Base-by-base conservation (phyloP, 768 basidiomycete genomes). In the Suillus weaverae region DNA sequence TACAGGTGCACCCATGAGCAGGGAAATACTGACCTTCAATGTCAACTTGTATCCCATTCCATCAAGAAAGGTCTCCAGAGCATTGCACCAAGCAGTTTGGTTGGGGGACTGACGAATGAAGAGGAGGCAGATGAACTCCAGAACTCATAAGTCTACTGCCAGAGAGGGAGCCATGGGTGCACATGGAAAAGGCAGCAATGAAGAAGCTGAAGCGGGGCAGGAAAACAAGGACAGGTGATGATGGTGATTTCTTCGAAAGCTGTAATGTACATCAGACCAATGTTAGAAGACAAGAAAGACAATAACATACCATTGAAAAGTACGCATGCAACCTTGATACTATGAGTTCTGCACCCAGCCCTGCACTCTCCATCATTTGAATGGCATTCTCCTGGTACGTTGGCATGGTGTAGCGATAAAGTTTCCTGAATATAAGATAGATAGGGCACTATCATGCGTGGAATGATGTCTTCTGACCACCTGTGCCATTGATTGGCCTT, bases 131-230 rank as follows among this genome's bases (percentile, higher is more conserved):
- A 72, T 72, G n/a, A 79, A 76, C 35, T 73, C 70, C 18, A 79
- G 61, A 33, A 79, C 67, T 38, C 66, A 68, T 18, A 79, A 33
- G 59, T 77, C 73, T 8, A 80, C 72, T 16, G 75, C 78, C 2
- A 80, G 64, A 14, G 72, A 70, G 8, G 78, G 78, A 0, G 54
- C 60, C 3, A 70, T 33, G 2, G 78, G 78, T 16, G 75, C 68
- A 56, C 70, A 73, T 14, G 77, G 70, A 57, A 78, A 20, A 70
- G 65, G 3, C 74, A 72, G 14, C n/a, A 41, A 43, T 61, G 26
- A 3, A 78, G 56, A 8, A 77, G 72, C 51, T 78, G 74, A 11
- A 32, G 32, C 14, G 70, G 63, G 1, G 68, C 72, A 61, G 64
- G 62, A 5, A 14, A 36, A 54, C 64, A 64, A 9, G 46, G 33